Percentiles rank a stretch among this genome's conserved stretches.
Evolutionary conservation across 192 early-diverging fungal genomes (phyloP).

Genomic region (Coemansia sp.): DNA sequence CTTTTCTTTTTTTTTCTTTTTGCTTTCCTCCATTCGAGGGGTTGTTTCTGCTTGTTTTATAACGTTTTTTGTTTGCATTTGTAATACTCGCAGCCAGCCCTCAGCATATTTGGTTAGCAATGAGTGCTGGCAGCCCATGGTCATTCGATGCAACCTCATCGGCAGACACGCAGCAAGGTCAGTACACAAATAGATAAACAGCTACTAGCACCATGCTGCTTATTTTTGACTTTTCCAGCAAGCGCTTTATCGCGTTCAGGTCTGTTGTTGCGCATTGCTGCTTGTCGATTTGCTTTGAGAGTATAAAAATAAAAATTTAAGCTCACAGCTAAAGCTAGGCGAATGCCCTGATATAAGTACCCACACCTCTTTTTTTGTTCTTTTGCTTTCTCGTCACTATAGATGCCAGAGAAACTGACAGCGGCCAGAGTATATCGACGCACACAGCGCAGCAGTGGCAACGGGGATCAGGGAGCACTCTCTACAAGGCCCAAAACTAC

Average conservation of each 20-base stretch:
- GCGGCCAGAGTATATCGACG: not conserved
- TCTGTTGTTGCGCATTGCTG: too few species aligned
- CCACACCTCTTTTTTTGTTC: not conserved
- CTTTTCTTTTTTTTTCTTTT: too few species aligned
- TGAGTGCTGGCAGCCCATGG: slow-evolving; percentile 47
- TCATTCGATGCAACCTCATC: slow-evolving; percentile 29
- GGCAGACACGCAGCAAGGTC: slow-evolving; percentile 10
- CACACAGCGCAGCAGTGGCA: not conserved
- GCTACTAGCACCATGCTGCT: too few species aligned
- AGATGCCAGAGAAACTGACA: not conserved
- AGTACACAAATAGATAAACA: not conserved
- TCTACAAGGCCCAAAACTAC: slow-evolving; percentile 4
- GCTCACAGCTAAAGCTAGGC: too few species aligned
- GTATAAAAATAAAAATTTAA: too few species aligned
- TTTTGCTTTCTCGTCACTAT: not conserved
- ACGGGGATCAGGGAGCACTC: not conserved
- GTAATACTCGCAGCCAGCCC: not conserved
- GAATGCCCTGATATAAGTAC: too few species aligned
- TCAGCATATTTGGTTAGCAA: slow-evolving; percentile 13
- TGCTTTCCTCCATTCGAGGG: too few species aligned
- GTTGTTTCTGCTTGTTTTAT: not conserved
- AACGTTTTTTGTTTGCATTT: not conserved
- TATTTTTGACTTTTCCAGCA: too few species aligned
- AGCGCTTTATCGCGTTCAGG: too few species aligned
- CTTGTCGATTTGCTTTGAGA: too few species aligned